phyloP scores from a whole-genome alignment of 768 basidiomycete species.

The Kockovaella imperatae region DNA sequence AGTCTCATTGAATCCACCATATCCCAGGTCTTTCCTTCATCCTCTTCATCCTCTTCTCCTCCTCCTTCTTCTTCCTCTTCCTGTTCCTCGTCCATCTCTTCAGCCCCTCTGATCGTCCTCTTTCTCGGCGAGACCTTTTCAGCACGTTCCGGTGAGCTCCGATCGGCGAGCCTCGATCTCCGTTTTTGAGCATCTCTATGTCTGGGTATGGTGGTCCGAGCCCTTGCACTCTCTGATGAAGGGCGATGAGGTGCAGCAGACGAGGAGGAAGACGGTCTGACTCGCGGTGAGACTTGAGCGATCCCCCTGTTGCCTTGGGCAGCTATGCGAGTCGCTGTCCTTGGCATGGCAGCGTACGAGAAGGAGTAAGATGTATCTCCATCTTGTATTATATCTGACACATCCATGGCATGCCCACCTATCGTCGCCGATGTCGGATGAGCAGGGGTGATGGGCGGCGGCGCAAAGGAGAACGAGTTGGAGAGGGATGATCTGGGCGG shows the following conservation, averaged over 20 bases:
- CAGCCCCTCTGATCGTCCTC: neutral
- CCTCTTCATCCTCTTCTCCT: conserved; percentile 47
- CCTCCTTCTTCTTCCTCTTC: conserved; percentile 38
- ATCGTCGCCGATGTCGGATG: conserved; percentile 6
- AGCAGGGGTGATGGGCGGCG: neutral
- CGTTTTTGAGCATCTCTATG: neutral
- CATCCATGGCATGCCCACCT: too few relatives aligned
- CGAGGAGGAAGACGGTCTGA: conserved; percentile 5
- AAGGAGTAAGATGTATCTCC: conserved; percentile 10
- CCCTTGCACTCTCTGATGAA: too few relatives aligned
- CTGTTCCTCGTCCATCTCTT: neutral
- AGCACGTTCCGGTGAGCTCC: too few relatives aligned
- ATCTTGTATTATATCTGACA: too few relatives aligned
- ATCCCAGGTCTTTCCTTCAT: conserved; percentile 53
- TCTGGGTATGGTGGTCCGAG: too few relatives aligned
- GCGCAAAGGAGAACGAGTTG: conserved; percentile 24
- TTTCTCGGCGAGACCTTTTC: conserved; percentile 12
- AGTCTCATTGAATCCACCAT: conserved; percentile 91
- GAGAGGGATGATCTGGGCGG: conserved; percentile 30
- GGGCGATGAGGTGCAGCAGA: too few relatives aligned
- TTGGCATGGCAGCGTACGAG: conserved; percentile 7
- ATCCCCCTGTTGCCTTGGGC: conserved; percentile 31
- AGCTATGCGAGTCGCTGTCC: neutral
- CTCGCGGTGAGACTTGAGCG: conserved; percentile 28
- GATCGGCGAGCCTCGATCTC: neutral